phyloP scores from a whole-genome alignment of 1,284 basidiomycete species.

The Neonothopanus nambi region DNA sequence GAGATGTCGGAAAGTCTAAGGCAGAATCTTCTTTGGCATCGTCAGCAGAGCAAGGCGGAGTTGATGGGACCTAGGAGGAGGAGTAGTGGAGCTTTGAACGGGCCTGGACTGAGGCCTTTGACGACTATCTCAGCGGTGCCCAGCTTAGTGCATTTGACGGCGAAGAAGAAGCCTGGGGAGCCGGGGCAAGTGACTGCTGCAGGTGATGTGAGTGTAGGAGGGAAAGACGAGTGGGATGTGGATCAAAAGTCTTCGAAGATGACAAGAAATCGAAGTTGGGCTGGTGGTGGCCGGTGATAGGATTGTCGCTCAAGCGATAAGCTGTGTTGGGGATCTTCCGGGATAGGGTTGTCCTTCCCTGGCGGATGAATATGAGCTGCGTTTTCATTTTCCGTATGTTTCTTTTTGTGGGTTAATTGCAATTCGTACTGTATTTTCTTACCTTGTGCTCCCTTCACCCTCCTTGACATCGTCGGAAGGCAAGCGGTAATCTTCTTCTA shows the following conservation, averaged over 20 bases:
- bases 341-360: neutral
- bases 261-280: constrained; percentile 17
- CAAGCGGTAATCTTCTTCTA: too few species aligned
- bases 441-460: too few species aligned
- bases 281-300: constrained; percentile 12
- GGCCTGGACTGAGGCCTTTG: constrained; percentile 40
- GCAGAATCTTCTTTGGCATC: constrained; percentile 83
- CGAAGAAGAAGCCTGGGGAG: constrained; percentile 27
- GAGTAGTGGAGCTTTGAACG: constrained; percentile 31
- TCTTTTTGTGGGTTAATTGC: neutral
- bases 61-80: constrained; percentile 39
- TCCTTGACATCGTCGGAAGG: too few species aligned
- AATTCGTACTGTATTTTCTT: neutral
- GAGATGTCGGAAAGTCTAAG: constrained; percentile 87
- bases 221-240: neutral
- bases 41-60: constrained; percentile 63
- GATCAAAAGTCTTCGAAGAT: constrained; percentile 4
- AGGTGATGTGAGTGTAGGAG: neutral
- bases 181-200: neutral
- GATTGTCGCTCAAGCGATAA: too few species aligned
- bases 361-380: neutral
- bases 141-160: constrained; percentile 38
- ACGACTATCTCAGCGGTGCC: constrained; percentile 35
- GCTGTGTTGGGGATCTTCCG: too few species aligned
- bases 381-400: neutral